Evolutionary conservation across 352 stramenopile genomes (phyloP), one percentile per base, ranked within the genome.

Genomic region (Globisporangium spinosum): DNA sequence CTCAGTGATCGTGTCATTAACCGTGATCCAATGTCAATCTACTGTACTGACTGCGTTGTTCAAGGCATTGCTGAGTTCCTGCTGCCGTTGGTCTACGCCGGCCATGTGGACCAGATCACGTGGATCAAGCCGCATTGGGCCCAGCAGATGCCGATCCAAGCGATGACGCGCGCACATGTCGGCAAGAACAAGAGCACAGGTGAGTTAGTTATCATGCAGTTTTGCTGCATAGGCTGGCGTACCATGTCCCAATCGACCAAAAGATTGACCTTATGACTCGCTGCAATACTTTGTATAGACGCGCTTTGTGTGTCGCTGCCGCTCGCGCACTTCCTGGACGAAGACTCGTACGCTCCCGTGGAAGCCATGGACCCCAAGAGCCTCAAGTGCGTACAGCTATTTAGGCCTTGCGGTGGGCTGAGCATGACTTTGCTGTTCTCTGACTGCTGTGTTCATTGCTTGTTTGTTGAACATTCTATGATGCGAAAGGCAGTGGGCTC

Each of bases 41-140:
- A 5, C 32, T 38, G 29, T 32, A 32, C 29, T 45, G 38, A 32
- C 29, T 45, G 38, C 12, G 13, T 20, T 47, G 62, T 62, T 25
- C 65, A 68, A 74, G 89, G 89, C 17, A 97, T 96, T 67, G 88
- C 89, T 9, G 89, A 96, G 65, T 97, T 97, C 59, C 73, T 94
- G 38, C 64, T 96, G 40, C 89, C 89, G 12, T 61, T 94, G 15
- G 80, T 93, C 17, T 93, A 85, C 59, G 86, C 84, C 35, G 89
- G 89, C 1, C 89, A 97, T 60, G 83, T 95, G 43, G 78, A 72
- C 35, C 75, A 80, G 40, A 71, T 97, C 68, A 80, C 80, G 53
- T 97, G 89, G 89, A 72, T 96, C 58, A 93, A 94, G 62, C 78
- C 89, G n/a, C 75, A 76, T 3, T 97, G 89, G 89, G 81, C 87